Evolutionary conservation across 2,329 filamentous ascomycete species (phyloP), one percentile per base, ranked within the genome.

Genomic region (Aspergillus quadrilineatus): DNA sequence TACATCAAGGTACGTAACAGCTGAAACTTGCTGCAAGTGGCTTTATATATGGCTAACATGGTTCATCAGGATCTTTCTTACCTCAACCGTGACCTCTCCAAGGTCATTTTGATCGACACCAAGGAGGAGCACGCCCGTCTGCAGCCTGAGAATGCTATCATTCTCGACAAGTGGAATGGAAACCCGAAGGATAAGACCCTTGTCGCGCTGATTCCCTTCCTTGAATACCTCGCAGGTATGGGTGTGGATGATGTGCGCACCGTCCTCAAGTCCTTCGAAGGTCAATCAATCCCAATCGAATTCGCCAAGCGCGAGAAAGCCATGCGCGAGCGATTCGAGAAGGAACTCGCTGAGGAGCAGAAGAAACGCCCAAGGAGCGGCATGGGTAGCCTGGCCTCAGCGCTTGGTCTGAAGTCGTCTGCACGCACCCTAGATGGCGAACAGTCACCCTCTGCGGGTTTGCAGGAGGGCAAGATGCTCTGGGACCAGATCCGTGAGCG

Each of bases 191-290:
- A 99, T 74, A 91, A 87, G 70, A 90, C 91, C 46, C 87, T 99
- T 9, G 89, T 99, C 22, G 84, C 87, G 4, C 80, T 97, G 48
- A 96, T 99, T 57, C 94, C 94, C 10, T 97, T 99, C 85, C 86
- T 99, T 60, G 94, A 99, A 78, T 97, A 97, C 75, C 85, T 99
- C 63, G 90, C 92, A 63, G 94, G 92, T 17, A 96, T 97, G 89
- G 89, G 92, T 63, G 90, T 91, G 66, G 82, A 86, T 51, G 94
- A 99, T 68, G 89, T 95, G 12, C 89, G 94, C 64, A 86, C 89
- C 67, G 88, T 94, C 4, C 77, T 97, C 71, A 90, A 89, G 77
- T 92, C 89, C 0, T 96, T 96, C 67, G 86, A 96, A 55, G 92
- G 92, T 72, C 90, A 88, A 70, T 83, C 93, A 67, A 96, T 99